Conservation (phyloP, 805 yeast species). For the Starmerella sp. region DNA sequence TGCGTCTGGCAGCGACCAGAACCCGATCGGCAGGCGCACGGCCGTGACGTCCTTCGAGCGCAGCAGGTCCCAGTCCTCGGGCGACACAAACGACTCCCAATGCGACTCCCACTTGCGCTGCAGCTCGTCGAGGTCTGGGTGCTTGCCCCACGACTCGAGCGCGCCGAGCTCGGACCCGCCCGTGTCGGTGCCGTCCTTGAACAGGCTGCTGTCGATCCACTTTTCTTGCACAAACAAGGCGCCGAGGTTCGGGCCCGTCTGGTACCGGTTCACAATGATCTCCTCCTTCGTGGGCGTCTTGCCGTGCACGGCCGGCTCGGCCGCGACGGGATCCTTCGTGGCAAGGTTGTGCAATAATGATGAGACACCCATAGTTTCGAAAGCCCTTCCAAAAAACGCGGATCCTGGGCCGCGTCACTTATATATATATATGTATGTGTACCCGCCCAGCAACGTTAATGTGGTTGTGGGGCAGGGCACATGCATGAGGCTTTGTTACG, state of each 20-base stretch:
- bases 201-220: conserved; percentile 59
- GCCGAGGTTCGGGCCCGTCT: conserved; percentile 81
- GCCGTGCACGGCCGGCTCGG: conserved; percentile 27
- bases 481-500: conserved; percentile 1
- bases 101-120: conserved; percentile 43
- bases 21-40: conserved; percentile 80
- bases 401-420: neutral
- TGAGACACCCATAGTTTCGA: conserved; percentile 24
- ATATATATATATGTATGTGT: neutral
- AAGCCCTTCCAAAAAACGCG: no score
- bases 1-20: conserved; percentile 66
- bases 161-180: conserved; percentile 64
- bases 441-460: neutral
- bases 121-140: conserved; percentile 45
- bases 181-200: conserved; percentile 40
- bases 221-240: conserved; percentile 68
- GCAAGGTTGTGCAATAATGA: conserved; percentile 20
- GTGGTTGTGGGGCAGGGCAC: conserved; percentile 1
- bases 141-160: conserved; percentile 37
- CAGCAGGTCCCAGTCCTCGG: conserved; percentile 74
- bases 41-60: conserved; percentile 57
- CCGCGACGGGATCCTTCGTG: conserved; percentile 22
- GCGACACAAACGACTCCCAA: conserved; percentile 52
- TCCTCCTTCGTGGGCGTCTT: conserved; percentile 28
- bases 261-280: conserved; percentile 32